Evolutionary conservation across 2,329 filamentous ascomycete species (phyloP), one percentile per base, ranked within the genome.

Genomic region (Didymella glomerata): DNA sequence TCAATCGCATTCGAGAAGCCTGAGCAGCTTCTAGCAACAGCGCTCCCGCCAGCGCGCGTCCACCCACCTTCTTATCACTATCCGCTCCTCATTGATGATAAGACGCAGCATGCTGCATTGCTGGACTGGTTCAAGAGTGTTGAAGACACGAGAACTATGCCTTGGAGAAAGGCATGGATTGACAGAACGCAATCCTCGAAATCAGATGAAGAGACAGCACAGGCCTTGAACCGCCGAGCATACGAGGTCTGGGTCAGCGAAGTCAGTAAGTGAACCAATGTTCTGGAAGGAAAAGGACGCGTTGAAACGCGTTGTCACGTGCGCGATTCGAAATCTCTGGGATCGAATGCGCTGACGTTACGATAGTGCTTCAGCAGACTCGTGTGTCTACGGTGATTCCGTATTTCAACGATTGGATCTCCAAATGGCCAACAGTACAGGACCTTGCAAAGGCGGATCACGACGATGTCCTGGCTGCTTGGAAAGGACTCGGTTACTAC

Each of bases 171-270:
- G 64, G 61, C 79, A 2, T 89, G 85, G 84, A 77, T 85, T 51
- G 75, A 86, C 53, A 82, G 82, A 9, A 67, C 77, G 16, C 65
- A 69, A 1, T 62, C 57, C 25, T 45, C 63, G 2, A 64, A 54
- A 4, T 60, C 69, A 24, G 61, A 69, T 1, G 73, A 76, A n/a
- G 41, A 75, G 84, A 9, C 61, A 48, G 11, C 46, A 57, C n/a
- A 72, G 22, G 4, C 71, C 2, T 77, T 88, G 11, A 82, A 83
- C 57, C 80, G 77, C 28, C 82, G 86, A 47, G 86, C 86, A 2
- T 89, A 89, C 75, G 82, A 88, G 70, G 86, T 89, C 46, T 88
- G 86, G 85, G 87, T 89, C 68, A 86, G 83, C 68, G 86, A 89
- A 76, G 84, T 88, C 65, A 89, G 73, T 76, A 62, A 72, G 73